Evolutionary conservation across 2,329 filamentous ascomycete genomes (phyloP), one percentile per base, ranked within the genome.

Genomic region (Fusarium incarnatum): DNA sequence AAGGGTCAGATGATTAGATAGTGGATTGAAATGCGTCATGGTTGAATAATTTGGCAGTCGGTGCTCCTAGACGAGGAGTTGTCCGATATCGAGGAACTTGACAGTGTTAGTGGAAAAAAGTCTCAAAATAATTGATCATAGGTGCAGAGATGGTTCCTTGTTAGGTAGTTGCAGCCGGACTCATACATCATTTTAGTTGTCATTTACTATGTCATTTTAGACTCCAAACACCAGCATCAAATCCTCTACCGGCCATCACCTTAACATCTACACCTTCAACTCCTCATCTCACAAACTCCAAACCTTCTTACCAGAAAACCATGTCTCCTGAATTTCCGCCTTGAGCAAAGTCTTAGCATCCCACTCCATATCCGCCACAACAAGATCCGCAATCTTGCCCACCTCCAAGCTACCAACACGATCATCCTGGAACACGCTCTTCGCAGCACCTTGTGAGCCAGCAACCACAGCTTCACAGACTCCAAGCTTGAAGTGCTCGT

Each of bases 351-450:
- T 81, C 27, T 79, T 79, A 16, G 81, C 79, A 32, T 84, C 81
- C 83, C 85, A 88, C 46, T 81, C 76, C 83, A 87, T 76, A 47
- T 81, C 79, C 5, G 80, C 71, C 6, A 79, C 72, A 4, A 85
- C 83, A 55, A 90, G 84, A 70, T 90, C 87, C 3, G 88, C 88
- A 67, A 81, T 75, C 78, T 84, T 83, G 0, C 87, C 87, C 3
- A 77, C 77, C 68, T 83, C 82, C 45, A 90, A 70, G 45, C 79
- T 83, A 1, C 88, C 88, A 3, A 85, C 78, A 59, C 83, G 78
- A 6, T 72, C 74, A 1, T 81, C 77, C 23, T 88, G 86, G 6
- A 87, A 88, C 23, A 83, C 85, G 42, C 84, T 86, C 68, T 83
- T 84, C 2, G 87, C 87, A 13, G 84, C 83, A 0, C 87, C 87